Evolutionary conservation across 352 stramenopile species (phyloP), one percentile per base, ranked within the genome.

Genomic region (Phytophthora gonapodyides): DNA sequence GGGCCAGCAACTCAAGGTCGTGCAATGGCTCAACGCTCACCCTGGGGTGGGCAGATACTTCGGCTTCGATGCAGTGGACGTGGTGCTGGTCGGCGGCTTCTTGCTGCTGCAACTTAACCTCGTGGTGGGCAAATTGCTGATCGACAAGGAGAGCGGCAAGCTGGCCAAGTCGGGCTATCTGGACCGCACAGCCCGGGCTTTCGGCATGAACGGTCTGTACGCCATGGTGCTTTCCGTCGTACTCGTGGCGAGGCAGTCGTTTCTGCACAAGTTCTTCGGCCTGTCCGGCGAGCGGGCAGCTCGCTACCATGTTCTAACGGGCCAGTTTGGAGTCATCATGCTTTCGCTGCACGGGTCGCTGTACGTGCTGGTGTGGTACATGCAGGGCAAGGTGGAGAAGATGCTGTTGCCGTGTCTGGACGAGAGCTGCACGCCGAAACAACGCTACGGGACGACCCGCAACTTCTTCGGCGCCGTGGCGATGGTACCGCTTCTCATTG

Each of bases 121-220:
- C 13, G 71, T 92, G 5, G 67, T 78, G 3, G 77, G 83, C 8
- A 91, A 89, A 52, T 60, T 93, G 44, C 48, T 88, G 13, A 80
- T 87, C 37, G 83, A 93, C 63, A 61, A 76, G 19, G 75, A 78
- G 43, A 87, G 58, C 16, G 84, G 81, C 7, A 91, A 91, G 67
- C 53, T 93, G 40, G 78, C 80, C 5, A 90, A 88, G 66, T 54
- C 70, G 15, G 81, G 81, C 2, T 57, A 78, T 46, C 27, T 87
- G 27, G 62, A 77, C 19, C 80, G 82, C n/a, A 69, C 71, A 13
- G 78, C 65, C 3, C 67, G 78, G n/a, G 70, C 76, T 0, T 71
- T 91, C 12, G 84, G 84, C 31, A 88, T 89, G 78, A 93, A 91
- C 57, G 84, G 76, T 8, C 69, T 86, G 7, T 86, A 84, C 27